Evolutionary conservation across 1,284 basidiomycete species (phyloP), one percentile per base, ranked within the genome.

Genomic region (Trametes pubescens): DNA sequence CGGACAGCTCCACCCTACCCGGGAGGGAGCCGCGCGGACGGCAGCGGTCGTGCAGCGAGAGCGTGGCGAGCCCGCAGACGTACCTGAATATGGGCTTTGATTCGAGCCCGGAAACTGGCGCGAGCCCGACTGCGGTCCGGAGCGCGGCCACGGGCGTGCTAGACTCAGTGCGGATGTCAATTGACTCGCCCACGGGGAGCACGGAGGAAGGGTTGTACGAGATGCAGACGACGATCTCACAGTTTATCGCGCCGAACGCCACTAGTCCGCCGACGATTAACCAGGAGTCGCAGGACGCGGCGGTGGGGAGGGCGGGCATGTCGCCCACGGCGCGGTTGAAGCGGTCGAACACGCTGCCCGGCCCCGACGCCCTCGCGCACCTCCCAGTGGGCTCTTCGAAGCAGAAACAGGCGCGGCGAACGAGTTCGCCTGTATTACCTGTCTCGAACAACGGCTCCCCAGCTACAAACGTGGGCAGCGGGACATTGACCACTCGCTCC

Each of bases 171-270:
- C 18, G 46, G 14, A 13, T 54, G 47, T 73, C 66, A 46, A 38
- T 69, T 29, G 66, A 72, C 57, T 74, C 74, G 24, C 69, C 71
- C 10, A 55, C 59, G 35, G 70, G 70, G 16, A 75, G 75, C 66
- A 74, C 71, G 40, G 75, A 76, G 62, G 75, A 76, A 60, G 74
- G 73, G n/a, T 57, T 76, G 21, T 65, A 69, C 43, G 75, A 76
- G 67, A 56, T 74, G 59, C 74, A 75, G 64, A 62, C 62, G 43
- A 65, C 73, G 10, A 69, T 76, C 18, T 69, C 73, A 37, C 72
- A 75, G 51, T 64, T 76, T 51, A 74, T 76, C 57, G 70, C 71
- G 22, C 71, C 71, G 26, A 26, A 58, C 22, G 40, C 40, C 14
- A 59, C 32, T 9, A 66, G 68, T 40, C 66, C 66, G 21, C 61